Base-by-base conservation (phyloP, 2,329 filamentous ascomycete species). In the Endothia cerciana region DNA sequence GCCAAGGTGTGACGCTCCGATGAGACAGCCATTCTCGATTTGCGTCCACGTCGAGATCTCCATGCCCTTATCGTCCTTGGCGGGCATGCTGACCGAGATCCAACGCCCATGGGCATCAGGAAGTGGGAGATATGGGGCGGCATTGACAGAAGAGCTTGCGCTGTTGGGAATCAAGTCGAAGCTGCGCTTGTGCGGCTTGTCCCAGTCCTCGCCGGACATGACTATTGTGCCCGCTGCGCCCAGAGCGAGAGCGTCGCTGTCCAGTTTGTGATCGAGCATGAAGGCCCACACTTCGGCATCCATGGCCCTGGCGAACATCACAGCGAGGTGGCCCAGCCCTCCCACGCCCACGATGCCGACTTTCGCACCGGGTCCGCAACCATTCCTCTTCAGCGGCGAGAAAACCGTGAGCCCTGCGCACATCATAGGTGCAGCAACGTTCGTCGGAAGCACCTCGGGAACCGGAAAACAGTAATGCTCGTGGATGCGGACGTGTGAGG, bases 351-450 rank as follows among this genome's bases (percentile, higher is more conserved):
- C 86, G 68, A 94, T 86, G 45, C 85, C 91, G 28, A 93, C 87
- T 80, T 92, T 92, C 82, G 91, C 92, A 69, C 92, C 92, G 0
- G 90, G 90, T 0, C 91, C 91, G 67, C 85, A 85, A 28, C 91
- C 91, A 73, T 93, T 89, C 59, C 92, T 86, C 69, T 91, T 89
- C 17, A 97, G 83, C 1, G 93, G 92, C 67, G 87, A 90, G 80
- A 89, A 96, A 66, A 88, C 88, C 3, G 93, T 96, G 70, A 96
- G 83, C 69, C 93, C 93, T 49, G 91, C 93, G 77, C 93, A 96
- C 71, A 95, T 84, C 90, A 94, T 93, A 11, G 91, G 91, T 1
- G 91, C 92, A 1, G 89, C 91, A 60, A 89, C 78, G 64, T 80
- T 77, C 70, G 83, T 85, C 11, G 81, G 72, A 56, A 96, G 84